A percentile compares a stretch with the other conserved stretches of the same genome.
Evolutionary conservation across 305 asterid species (phyloP).

Genomic region (Rubia peregrina): DNA sequence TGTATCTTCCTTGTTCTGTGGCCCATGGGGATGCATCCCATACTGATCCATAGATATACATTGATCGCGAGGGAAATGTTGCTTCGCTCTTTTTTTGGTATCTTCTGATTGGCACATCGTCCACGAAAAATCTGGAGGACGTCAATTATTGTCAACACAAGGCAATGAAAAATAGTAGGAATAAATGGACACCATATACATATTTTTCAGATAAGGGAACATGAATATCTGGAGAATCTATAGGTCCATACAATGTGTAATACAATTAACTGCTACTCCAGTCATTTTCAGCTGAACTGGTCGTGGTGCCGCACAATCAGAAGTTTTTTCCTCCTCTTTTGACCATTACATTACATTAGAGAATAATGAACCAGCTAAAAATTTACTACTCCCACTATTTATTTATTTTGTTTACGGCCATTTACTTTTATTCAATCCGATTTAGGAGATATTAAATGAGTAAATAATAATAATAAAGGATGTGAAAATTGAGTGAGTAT

Average conservation of each 20-base stretch:
- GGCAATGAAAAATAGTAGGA: background rate
- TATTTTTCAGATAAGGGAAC: slow-evolving; percentile 1
- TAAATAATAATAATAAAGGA: too few relatives aligned
- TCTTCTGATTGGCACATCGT: slow-evolving; percentile 71
- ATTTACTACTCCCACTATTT: too few relatives aligned
- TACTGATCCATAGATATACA: slow-evolving; percentile 66
- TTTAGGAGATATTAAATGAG: too few relatives aligned
- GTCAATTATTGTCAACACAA: slow-evolving; percentile 1
- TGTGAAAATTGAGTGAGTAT: too few relatives aligned
- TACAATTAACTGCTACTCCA: too few relatives aligned
- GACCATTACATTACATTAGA: too few relatives aligned
- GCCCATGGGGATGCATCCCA: slow-evolving; percentile 99
- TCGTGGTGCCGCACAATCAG: too few relatives aligned
- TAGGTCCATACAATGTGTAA: background rate
- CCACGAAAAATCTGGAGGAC: slow-evolving; percentile 60
- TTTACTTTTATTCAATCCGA: too few relatives aligned
- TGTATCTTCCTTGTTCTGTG: slow-evolving; percentile 65
- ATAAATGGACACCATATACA: background rate
- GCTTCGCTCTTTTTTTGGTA: slow-evolving; percentile 55
- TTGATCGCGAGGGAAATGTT: slow-evolving; percentile 61
- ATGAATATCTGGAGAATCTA: background rate
- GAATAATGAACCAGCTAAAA: too few relatives aligned
- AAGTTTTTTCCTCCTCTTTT: too few relatives aligned
- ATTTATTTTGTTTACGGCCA: too few relatives aligned
- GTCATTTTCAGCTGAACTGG: slow-evolving; percentile 8